Conservation (phyloP, 331 rosid genomes). For the Rhamnella rubrinervis region DNA sequence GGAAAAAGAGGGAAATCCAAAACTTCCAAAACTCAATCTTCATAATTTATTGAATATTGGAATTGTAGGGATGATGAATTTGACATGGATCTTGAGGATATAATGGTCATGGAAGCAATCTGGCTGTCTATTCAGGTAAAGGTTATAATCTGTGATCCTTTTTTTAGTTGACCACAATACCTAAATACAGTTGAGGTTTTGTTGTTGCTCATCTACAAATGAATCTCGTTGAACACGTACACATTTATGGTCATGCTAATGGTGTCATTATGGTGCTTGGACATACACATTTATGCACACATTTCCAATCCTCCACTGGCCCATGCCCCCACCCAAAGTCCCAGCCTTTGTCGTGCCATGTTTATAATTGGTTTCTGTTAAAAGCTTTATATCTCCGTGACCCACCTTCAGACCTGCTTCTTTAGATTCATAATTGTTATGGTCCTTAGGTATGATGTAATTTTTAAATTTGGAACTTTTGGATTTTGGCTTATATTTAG, state of each 20-base stretch:
- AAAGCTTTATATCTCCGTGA: too few relatives aligned
- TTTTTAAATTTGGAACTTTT: not conserved
- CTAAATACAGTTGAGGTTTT: not conserved
- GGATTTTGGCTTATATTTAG: not conserved
- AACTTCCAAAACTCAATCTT: not conserved
- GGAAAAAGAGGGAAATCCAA: not conserved
- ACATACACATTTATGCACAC: too few relatives aligned
- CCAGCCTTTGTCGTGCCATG: too few relatives aligned
- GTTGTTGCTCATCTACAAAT: not conserved
- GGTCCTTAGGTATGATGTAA: too few relatives aligned
- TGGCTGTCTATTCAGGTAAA: conserved; percentile 98
- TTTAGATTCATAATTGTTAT: too few relatives aligned
- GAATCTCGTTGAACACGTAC: too few relatives aligned
- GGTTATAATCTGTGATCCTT: not conserved
- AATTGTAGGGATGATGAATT: conserved; percentile 84
- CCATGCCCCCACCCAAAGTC: too few relatives aligned
- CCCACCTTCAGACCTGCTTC: too few relatives aligned
- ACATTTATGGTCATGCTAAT: too few relatives aligned
- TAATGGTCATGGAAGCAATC: conserved; percentile 99
- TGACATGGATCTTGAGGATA: conserved; percentile 93
- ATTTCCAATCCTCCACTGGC: not conserved
- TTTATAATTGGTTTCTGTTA: too few relatives aligned
- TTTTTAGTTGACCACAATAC: not conserved
- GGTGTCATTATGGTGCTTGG: too few relatives aligned
- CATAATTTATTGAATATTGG: conserved; percentile 12